Percentiles rank a stretch among this genome's conserved stretches.
Evolutionary conservation across 2,329 filamentous ascomycete genomes (phyloP).

Genomic region (Aspergillus pseudoviridinutans): DNA sequence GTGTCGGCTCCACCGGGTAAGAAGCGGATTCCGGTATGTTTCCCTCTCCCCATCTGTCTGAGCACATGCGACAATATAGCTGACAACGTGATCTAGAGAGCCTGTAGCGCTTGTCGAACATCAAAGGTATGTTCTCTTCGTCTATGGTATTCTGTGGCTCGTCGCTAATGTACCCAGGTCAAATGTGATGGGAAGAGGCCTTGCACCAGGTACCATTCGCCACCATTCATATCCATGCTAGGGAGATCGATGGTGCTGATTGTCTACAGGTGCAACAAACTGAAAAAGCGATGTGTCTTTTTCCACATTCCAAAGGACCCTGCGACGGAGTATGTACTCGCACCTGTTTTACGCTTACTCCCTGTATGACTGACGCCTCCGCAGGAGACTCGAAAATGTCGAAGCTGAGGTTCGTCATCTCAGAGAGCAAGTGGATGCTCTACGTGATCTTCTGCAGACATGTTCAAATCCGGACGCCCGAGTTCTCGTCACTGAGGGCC

Average conservation of each 20-base stretch:
- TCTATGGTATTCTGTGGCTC: background rate
- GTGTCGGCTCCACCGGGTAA: slow-evolving; percentile 25
- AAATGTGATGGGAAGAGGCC: slow-evolving; percentile 36
- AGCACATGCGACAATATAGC: background rate
- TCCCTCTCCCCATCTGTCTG: background rate
- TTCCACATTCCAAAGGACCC: slow-evolving; percentile 33
- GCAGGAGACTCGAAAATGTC: slow-evolving; percentile 30
- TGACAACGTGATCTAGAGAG: slow-evolving; percentile 23
- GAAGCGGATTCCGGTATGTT: slow-evolving; percentile 34
- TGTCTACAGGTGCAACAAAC: slow-evolving; percentile 26
- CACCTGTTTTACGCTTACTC: background rate
- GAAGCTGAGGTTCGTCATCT: slow-evolving; percentile 30
- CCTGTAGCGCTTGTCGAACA: slow-evolving; percentile 35
- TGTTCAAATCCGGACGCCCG: background rate
- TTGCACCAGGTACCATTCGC: slow-evolving; percentile 27
- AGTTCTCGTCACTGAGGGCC: slow-evolving; percentile 4
- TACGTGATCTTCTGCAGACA: slow-evolving; percentile 17
- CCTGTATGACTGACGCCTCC: background rate
- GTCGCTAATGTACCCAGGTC: slow-evolving; percentile 18
- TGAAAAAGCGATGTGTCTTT: slow-evolving; percentile 35
- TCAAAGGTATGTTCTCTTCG: slow-evolving; percentile 26
- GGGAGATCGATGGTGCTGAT: background rate
- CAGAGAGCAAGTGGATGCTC: slow-evolving; percentile 24
- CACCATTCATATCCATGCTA: background rate
- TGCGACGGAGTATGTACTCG: slow-evolving; percentile 20